phyloP scores from a whole-genome alignment of 257 asterid species.

The Solanum okadae region DNA sequence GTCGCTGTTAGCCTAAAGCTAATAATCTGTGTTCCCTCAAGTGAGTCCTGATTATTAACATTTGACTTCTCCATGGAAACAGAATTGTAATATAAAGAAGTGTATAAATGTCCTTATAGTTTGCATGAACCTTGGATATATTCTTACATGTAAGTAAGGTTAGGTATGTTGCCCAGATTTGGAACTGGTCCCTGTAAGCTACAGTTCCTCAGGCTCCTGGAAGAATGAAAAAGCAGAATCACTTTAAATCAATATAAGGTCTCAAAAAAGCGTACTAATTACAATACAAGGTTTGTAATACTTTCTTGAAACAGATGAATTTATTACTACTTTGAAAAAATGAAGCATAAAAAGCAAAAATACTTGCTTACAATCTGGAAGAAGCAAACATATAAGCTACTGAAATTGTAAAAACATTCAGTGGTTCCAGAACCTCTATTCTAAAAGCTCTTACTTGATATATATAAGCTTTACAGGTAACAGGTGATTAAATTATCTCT shows the following conservation, averaged over 20 bases:
- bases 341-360: not conserved
- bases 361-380: not conserved
- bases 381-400: not conserved
- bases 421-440: not conserved
- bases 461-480: not conserved
- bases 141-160: conserved; percentile 73
- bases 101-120: not conserved
- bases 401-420: not conserved
- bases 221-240: conserved; percentile 4
- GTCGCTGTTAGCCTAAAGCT: not conserved
- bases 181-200: conserved; percentile 80
- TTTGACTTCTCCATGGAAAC: not conserved
- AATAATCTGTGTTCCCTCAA: not conserved
- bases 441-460: not conserved
- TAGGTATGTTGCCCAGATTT: conserved; percentile 53
- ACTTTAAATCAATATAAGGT: not conserved
- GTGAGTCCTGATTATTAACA: not conserved
- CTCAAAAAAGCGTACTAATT: not conserved
- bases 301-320: not conserved
- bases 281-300: not conserved
- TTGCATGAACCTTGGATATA: not conserved
- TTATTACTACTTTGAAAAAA: not conserved
- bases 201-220: conserved; percentile 99
- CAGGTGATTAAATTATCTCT: not conserved
- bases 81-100: not conserved